Conservation (phyloP, 257 asterid genomes). For the Solanum etuberosum region DNA sequence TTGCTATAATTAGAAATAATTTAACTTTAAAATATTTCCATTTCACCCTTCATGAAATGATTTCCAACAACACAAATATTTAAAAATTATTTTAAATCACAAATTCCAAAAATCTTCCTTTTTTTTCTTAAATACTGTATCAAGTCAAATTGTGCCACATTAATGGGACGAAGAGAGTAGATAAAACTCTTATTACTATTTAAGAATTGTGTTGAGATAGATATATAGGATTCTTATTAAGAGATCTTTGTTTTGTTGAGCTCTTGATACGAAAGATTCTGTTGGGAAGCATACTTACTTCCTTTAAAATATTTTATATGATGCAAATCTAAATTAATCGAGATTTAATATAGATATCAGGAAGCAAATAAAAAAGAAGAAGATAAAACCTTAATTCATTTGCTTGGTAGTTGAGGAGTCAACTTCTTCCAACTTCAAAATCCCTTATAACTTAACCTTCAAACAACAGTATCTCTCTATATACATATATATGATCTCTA, state of each 20-base stretch:
- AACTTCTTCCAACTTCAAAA: conserved; percentile 29
- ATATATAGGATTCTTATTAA: background rate
- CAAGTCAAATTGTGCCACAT: too few species aligned
- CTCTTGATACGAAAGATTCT: background rate
- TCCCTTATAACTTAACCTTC: conserved; percentile 44
- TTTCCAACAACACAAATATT: background rate
- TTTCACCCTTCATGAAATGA: too few species aligned
- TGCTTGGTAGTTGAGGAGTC: conserved; percentile 45
- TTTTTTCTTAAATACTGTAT: too few species aligned
- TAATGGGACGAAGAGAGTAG: too few species aligned
- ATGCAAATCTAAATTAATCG: background rate
- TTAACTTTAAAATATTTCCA: too few species aligned
- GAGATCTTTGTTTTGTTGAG: background rate
- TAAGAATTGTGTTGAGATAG: background rate
- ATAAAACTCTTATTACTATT: background rate
- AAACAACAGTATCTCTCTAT: conserved; percentile 35
- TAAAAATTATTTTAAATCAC: too few species aligned
- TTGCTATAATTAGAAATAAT: too few species aligned
- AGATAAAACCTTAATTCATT: background rate
- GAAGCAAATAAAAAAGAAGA: background rate
- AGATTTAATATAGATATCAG: rapidly evolving
- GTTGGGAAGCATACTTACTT: background rate
- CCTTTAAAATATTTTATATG: background rate
- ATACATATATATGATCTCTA: background rate
- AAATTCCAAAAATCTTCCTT: too few species aligned